Base-by-base conservation (phyloP, 805 yeast species). In the Teunomyces tritomae region DNA sequence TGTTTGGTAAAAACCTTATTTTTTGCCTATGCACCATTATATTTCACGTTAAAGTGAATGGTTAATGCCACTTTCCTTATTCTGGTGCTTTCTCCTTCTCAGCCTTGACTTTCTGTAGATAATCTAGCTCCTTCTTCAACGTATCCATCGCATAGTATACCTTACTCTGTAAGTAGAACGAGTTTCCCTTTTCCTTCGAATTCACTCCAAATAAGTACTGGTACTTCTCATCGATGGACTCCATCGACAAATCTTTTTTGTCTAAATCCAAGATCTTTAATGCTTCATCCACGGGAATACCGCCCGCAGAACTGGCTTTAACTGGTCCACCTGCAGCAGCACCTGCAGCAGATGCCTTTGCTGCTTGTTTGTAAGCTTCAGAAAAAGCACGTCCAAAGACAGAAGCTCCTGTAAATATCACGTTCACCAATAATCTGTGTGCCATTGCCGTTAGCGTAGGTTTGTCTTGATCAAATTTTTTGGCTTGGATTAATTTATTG, bases 361-460 rank as follows among this genome's bases (percentile, higher is more conserved):
- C 97, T 1, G 96, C 96, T 71, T 94, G 98, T 61, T 85, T 87
- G 76, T 92, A 94, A 0, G 99, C 98, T 65, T 90, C 96, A n/a
- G 89, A 78, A 65, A 94, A 94, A 0, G 99, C 99, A 57, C 88
- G 82, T 48, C 98, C 97, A 63, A 94, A 90, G 28, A 92, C 98
- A 57, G 89, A 85, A 4, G 97, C 95, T 48, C 98, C 98, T 8
- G 98, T 91, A 61, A 91, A 80, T 43, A 90, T 78, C 54, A 94
- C 96, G 68, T 88, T 92, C 54, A 88, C 89, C 47, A 92, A 63
- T 49, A 95, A 78, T 74, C 97, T 83, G 67, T 94, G 96, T 52
- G 99, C 98, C 97, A 73, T 73, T 35, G 47, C 28, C 28, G 45
- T 26, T 41, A 43, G 33, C 9, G 17, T 34, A 28, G 32, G 32